phyloP scores from a whole-genome alignment of 2,329 filamentous ascomycete genomes.

The Plectosphaerella sp. region DNA sequence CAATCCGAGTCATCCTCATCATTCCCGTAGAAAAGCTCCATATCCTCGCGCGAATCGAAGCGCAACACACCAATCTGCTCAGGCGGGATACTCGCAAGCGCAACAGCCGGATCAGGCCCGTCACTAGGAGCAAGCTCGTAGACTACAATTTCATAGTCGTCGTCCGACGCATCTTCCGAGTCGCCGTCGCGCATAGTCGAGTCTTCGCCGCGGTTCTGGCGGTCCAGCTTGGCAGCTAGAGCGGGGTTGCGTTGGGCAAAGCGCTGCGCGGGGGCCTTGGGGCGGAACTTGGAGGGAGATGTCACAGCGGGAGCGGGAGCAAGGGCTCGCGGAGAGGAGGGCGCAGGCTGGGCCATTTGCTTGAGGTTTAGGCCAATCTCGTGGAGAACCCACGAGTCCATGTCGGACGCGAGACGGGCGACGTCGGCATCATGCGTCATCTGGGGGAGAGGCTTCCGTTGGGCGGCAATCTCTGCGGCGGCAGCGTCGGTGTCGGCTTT shows the following conservation, averaged over 20 bases:
- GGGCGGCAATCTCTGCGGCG: neutral
- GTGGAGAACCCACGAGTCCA: constrained; percentile 55
- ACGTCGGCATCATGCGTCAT: constrained; percentile 36
- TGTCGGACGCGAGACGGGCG: constrained; percentile 46
- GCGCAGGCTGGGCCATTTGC: constrained; percentile 23
- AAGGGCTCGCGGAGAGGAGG: constrained; percentile 2
- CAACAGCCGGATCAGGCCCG: constrained; percentile 31
- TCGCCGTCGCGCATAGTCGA: constrained; percentile 33
- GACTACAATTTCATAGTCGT: constrained; percentile 60
- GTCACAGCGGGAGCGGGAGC: neutral
- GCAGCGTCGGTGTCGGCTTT: neutral
- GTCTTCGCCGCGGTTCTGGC: constrained; percentile 20
- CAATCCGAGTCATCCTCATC: constrained; percentile 61
- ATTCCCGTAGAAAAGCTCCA: constrained; percentile 55
- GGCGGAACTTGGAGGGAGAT: constrained; percentile 41
- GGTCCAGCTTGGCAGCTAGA: constrained; percentile 9
- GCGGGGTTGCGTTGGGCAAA: constrained; percentile 54
- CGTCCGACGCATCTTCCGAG: constrained; percentile 38
- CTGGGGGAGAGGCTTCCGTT: constrained; percentile 17
- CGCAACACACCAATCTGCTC: constrained; percentile 53
- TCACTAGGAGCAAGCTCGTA: constrained; percentile 53
- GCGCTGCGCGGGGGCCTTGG: constrained; percentile 49
- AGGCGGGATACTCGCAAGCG: constrained; percentile 40
- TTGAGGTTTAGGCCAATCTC: constrained; percentile 52
- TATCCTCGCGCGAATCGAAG: constrained; percentile 54